A percentile compares a stretch with the other conserved stretches of the same genome.
Conservation (phyloP, 148 eudicot genomes). For the Heliamphora exappendiculata region DNA sequence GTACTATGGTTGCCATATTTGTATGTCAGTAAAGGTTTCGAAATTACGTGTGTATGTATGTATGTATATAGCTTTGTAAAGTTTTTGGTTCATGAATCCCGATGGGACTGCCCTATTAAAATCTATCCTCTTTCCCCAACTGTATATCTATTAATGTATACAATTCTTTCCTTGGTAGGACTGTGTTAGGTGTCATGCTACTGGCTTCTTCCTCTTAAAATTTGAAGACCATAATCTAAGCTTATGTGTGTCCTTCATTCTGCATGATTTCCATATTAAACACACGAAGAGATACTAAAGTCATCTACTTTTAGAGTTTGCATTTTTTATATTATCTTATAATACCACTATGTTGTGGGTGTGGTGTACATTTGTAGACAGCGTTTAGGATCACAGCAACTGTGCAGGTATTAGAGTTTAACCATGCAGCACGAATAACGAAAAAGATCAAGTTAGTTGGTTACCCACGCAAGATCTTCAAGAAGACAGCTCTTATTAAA, state of each 20-base stretch:
- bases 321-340: not conserved
- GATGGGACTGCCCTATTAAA: not conserved
- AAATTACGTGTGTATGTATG: too few species aligned
- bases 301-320: not conserved
- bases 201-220: not conserved
- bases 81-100: too few species aligned
- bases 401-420: slow-evolving; percentile 71
- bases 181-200: not conserved
- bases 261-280: not conserved
- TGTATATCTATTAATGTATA: not conserved
- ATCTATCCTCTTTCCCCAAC: not conserved
- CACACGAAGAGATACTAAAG: not conserved
- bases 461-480: slow-evolving; percentile 76
- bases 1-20: too few species aligned
- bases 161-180: not conserved
- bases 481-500: slow-evolving; percentile 85
- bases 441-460: slow-evolving; percentile 94
- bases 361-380: slow-evolving; percentile 42
- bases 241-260: not conserved
- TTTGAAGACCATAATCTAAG: not conserved
- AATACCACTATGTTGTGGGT: not conserved
- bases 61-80: too few species aligned
- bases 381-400: slow-evolving; percentile 88
- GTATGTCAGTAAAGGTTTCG: too few species aligned
- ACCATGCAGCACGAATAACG: slow-evolving; percentile 73